Conservation (phyloP, 2,329 filamentous ascomycete genomes). For the Phialemoniopsis sp. region DNA sequence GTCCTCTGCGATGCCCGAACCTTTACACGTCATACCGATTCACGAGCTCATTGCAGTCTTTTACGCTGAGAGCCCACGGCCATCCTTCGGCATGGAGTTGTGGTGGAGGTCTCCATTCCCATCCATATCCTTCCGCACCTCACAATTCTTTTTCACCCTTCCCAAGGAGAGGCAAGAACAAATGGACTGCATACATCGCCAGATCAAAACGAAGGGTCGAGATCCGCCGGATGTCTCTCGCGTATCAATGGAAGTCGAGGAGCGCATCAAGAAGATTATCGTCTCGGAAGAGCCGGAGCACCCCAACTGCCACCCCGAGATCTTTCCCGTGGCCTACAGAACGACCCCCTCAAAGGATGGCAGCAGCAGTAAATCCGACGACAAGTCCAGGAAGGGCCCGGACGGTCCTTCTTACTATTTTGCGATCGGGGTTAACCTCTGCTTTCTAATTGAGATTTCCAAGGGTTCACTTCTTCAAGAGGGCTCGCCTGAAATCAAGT, state of each 20-base stretch:
- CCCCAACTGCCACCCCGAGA: constrained; percentile 28
- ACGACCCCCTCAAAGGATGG: constrained; percentile 26
- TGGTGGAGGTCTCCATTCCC: constrained; percentile 49
- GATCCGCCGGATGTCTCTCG: constrained; percentile 19
- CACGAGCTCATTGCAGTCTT: constrained; percentile 48
- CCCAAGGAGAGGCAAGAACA: constrained; percentile 45
- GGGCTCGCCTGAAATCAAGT: constrained; percentile 41
- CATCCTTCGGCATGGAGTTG: constrained; percentile 48
- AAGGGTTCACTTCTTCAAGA: constrained; percentile 35
- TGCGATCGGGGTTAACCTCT: constrained; percentile 48
- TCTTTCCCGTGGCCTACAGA: constrained; percentile 50
- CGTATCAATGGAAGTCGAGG: constrained; percentile 41
- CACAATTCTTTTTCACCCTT: constrained; percentile 44
- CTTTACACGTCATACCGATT: constrained; percentile 40
- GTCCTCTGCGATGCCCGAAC: constrained; percentile 20
- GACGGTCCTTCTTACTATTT: constrained; percentile 52
- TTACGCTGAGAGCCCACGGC: constrained; percentile 42
- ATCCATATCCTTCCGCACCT: constrained; percentile 38
- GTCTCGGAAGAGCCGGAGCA: constrained; percentile 35
- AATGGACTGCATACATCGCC: constrained; percentile 37
- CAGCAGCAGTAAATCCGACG: constrained; percentile 30
- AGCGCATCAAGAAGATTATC: constrained; percentile 41
- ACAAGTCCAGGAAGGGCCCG: constrained; percentile 37
- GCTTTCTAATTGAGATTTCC: constrained; percentile 46
- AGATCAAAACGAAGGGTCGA: constrained; percentile 8